Evolutionary conservation across 768 basidiomycete species (phyloP), one percentile per base, ranked within the genome.

Genomic region (Lyophyllum atratum): DNA sequence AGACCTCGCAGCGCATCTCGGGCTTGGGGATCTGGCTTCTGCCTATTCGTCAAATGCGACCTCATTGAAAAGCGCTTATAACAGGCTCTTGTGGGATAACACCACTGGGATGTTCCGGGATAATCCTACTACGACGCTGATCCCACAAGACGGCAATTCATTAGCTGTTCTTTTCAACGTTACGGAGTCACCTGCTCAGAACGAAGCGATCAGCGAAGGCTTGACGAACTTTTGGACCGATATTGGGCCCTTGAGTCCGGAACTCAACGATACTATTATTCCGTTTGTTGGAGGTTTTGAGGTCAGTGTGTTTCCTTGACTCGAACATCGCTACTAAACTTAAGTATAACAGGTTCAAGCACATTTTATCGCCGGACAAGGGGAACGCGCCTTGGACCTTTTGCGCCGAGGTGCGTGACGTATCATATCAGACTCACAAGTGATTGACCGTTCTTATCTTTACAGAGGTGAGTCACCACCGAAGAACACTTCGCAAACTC

Each of bases 241-340:
- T 7, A 72, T 80, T 22, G 81, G 81, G 1, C 73, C 80, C 0
- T 60, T 81, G 10, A 77, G 73, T 26, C 80, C 81, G 2, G 81
- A 82, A 66, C 66, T 82, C 14, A 77, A 80, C 15, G 79, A 81
- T 56, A 82, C 77, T 0, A 80, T 82, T 24, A 78, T 77, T 29
- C 80, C 81, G 8, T 82, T 82, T 64, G 74, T 81, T n/a, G 74
- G 80, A 15, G 78, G 79, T 4, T 75, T 80, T 40, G 80, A 82
- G 73, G 79, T 78, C 44, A 22, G 69, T 45, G 25, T 37, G 26
- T 34, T 43, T 11, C 21, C 8, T 26, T 43, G 11, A 25, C 22
- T 24, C 26, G 43, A 15, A 15, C 24, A 14, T 39, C 31, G 43
- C 17, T 28, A 6, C 28, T 21, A 19, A 31, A 19, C 34, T 28